These are phyloP conservation scores for Oryza officinalis DNA, from an alignment of 176 grass and related monocot species.

Conservation along the genomic window DNA sequence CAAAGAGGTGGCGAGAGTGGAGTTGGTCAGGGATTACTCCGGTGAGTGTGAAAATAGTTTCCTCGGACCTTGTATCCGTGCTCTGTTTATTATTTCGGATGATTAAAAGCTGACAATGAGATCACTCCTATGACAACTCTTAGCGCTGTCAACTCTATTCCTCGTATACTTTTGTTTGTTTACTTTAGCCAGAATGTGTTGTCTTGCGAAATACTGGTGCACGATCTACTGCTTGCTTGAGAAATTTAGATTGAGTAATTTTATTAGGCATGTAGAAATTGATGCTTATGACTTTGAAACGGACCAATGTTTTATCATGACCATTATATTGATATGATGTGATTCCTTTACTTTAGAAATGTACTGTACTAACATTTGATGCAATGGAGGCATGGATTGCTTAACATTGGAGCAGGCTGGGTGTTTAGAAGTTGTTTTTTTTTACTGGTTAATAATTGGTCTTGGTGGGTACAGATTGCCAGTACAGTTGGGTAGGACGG, in stretches of 20 bases:
- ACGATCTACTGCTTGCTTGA: neutral
- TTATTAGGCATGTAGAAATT: neutral
- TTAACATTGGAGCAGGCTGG: neutral
- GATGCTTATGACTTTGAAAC: neutral
- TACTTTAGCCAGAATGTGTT: constrained; percentile 12
- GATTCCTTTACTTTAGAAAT: constrained; percentile 4
- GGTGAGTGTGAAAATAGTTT: constrained; percentile 40
- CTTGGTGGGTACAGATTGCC: constrained; percentile 23
- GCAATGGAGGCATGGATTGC: neutral
- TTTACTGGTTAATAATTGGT: constrained; percentile 29
- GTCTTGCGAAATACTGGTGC: neutral
- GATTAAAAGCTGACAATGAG: neutral
- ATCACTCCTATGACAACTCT: neutral
- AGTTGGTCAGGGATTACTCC: constrained; percentile 68
- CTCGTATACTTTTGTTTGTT: neutral
- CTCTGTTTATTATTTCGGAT: neutral
- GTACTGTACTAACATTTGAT: constrained; percentile 16
- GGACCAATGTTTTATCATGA: neutral
- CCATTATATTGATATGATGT: constrained; percentile 26
- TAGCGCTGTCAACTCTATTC: neutral
- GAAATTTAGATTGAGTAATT: neutral
- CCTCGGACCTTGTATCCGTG: neutral
- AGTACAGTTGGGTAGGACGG: constrained; percentile 24
- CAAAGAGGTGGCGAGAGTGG: constrained; percentile 78
- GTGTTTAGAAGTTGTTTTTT: neutral